phyloP scores from a whole-genome alignment of 768 basidiomycete species.

The Phylloporus arenicola region DNA sequence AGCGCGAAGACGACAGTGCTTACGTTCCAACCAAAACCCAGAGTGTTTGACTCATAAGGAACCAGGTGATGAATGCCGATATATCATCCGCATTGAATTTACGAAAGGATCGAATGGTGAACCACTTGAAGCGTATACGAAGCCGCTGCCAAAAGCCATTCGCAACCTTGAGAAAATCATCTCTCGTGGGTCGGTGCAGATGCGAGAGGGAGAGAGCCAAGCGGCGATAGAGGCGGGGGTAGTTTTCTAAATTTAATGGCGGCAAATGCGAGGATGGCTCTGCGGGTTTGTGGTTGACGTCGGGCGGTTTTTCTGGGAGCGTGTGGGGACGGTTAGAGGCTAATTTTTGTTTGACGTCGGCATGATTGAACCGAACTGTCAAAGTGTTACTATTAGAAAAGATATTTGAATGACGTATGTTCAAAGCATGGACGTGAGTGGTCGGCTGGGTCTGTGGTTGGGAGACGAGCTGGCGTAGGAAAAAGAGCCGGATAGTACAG shows the following conservation, averaged over 20 bases:
- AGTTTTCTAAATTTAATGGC: constrained; percentile 53
- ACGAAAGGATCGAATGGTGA: constrained; percentile 90
- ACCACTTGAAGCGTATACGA: constrained; percentile 94
- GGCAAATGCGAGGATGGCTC: constrained; percentile 15
- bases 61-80: constrained; percentile 94
- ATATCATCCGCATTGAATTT: constrained; percentile 96
- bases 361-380: constrained; percentile 13
- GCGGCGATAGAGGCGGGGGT: constrained; percentile 76
- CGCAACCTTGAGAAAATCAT: constrained; percentile 83
- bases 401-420: not conserved
- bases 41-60: constrained; percentile 89
- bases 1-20: not conserved
- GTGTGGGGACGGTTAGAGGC: not conserved
- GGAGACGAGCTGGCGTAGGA: constrained; percentile 32
- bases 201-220: constrained; percentile 75
- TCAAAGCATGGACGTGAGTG: not conserved
- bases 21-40: constrained; percentile 89
- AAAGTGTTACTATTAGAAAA: not conserved
- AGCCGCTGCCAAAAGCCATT: constrained; percentile 88
- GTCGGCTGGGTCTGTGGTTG: not conserved
- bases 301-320: constrained; percentile 7
- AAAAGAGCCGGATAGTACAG: constrained; percentile 52
- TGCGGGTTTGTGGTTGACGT: constrained; percentile 4
- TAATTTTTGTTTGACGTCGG: constrained; percentile 8
- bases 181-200: constrained; percentile 73